Conservation (phyloP, 2,329 filamentous ascomycete species). For the Gaeumannomyces tritici region DNA sequence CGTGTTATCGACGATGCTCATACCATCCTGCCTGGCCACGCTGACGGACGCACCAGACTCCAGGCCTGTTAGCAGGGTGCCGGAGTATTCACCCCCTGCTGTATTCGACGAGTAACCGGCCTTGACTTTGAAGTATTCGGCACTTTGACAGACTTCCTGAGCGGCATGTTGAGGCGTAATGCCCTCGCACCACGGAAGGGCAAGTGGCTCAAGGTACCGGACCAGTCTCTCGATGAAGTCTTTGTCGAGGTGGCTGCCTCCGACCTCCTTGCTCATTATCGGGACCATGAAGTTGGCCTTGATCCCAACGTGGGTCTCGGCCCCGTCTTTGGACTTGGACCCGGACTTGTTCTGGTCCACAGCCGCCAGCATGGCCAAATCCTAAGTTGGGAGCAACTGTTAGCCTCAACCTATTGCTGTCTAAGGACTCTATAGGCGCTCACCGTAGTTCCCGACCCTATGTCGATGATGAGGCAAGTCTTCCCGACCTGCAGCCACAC, state of each 20-base stretch:
- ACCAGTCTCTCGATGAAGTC: background rate
- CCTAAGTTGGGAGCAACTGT: background rate
- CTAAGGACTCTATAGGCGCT: background rate
- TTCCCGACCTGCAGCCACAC: background rate
- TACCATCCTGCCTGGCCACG: no score
- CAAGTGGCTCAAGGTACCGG: background rate
- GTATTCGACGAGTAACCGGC: no score
- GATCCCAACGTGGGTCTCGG: background rate
- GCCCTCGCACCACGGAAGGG: background rate
- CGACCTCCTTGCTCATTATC: background rate
- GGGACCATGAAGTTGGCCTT: background rate
- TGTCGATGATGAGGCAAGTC: background rate
- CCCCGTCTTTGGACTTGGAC: background rate
- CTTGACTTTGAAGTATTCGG: background rate
- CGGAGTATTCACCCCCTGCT: no score
- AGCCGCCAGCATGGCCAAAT: background rate
- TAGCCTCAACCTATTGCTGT: background rate
- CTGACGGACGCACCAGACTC: background rate
- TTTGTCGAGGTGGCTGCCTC: background rate
- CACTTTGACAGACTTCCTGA: background rate
- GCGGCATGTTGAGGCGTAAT: no score
- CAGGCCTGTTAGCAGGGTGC: background rate
- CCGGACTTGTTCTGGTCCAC: background rate
- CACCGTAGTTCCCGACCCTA: background rate
- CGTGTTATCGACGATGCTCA: background rate